Percentiles rank a stretch among this genome's conserved stretches.
Conservation (phyloP, 805 yeast genomes). For the Starmera amethionina region DNA sequence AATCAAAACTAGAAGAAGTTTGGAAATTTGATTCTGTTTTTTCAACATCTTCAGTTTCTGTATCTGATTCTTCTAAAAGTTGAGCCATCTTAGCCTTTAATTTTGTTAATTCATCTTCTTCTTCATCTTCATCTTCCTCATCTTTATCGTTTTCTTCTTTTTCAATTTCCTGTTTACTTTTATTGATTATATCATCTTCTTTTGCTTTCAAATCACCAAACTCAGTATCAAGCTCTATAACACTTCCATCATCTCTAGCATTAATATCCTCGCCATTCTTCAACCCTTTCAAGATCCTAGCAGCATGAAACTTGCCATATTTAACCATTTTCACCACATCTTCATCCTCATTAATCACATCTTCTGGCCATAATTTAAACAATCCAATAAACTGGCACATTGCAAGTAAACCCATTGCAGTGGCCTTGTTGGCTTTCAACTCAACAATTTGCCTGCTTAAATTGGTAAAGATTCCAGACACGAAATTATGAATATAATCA, state of each 20-base stretch:
- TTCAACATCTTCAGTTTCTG: background rate
- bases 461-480: slow-evolving; percentile 45
- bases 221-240: background rate
- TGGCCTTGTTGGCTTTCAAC: slow-evolving; percentile 32
- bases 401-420: slow-evolving; percentile 44
- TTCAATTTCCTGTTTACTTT: slow-evolving; percentile 3
- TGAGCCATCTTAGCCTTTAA: too few species aligned
- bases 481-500: slow-evolving; percentile 47
- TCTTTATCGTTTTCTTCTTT: too few species aligned
- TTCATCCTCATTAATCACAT: slow-evolving; percentile 10
- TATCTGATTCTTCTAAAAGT: background rate
- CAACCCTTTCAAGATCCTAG: slow-evolving; percentile 41
- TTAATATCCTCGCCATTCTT: slow-evolving; percentile 49
- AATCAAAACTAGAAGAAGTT: slow-evolving; percentile 1
- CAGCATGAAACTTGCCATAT: slow-evolving; percentile 55
- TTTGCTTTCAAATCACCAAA: background rate
- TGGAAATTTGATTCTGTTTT: slow-evolving; percentile 3
- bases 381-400: slow-evolving; percentile 44
- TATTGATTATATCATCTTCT: slow-evolving; percentile 1
- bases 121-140: too few species aligned
- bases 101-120: too few species aligned
- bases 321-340: slow-evolving; percentile 32
- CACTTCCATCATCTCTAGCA: slow-evolving; percentile 3
- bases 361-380: slow-evolving; percentile 32
- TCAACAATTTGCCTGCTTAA: slow-evolving; percentile 38